These are phyloP conservation scores for Hippophae gyantsensis DNA, from an alignment of 306 rosid species.

Conservation along the genomic window DNA sequence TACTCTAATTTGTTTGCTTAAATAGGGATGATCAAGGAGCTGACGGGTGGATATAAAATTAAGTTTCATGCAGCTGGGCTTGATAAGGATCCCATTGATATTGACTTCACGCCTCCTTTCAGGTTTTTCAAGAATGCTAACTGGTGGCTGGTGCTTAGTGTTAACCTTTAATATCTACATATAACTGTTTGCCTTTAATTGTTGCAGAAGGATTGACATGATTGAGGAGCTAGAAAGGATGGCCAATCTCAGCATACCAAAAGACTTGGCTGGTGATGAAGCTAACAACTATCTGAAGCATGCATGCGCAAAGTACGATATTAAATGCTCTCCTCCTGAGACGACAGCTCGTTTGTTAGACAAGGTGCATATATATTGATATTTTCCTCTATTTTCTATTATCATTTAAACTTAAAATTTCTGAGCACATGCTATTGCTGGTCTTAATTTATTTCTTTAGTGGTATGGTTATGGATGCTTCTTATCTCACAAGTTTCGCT, in stretches of 20 bases:
- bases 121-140: slow-evolving; percentile 9
- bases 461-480: neutral
- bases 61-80: slow-evolving; percentile 67
- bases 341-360: slow-evolving; percentile 83
- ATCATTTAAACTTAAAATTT: no score
- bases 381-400: neutral
- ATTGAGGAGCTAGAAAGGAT: slow-evolving; percentile 68
- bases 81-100: slow-evolving; percentile 66
- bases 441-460: neutral
- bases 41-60: slow-evolving; percentile 75
- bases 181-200: slow-evolving; percentile 12
- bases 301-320: slow-evolving; percentile 57
- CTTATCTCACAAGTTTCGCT: no score
- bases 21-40: slow-evolving; percentile 80
- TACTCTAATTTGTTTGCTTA: slow-evolving; percentile 8
- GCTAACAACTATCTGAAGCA: slow-evolving; percentile 66
- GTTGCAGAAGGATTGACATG: slow-evolving; percentile 87
- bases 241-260: slow-evolving; percentile 70
- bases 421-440: neutral
- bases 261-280: slow-evolving; percentile 65
- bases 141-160: neutral
- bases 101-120: slow-evolving; percentile 63
- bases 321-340: slow-evolving; percentile 84
- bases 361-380: slow-evolving; percentile 35
- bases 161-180: neutral